phyloP scores from a whole-genome alignment of 306 rosid genomes.

The Carpinus viminea region DNA sequence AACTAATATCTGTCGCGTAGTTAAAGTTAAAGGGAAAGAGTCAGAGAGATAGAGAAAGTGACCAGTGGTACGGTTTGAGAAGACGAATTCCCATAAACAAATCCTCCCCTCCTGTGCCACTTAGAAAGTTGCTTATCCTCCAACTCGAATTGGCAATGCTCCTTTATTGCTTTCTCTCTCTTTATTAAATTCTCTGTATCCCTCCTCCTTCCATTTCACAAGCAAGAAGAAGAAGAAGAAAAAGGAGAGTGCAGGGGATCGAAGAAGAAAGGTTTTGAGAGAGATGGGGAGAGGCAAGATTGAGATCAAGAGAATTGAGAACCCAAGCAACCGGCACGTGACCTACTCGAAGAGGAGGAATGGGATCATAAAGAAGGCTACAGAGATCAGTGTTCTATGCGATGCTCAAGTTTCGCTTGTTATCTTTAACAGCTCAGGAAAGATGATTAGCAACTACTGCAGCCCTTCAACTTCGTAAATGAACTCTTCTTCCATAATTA shows the following conservation, averaged over 20 bases:
- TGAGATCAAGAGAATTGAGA: slow-evolving; percentile 93
- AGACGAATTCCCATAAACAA: slow-evolving; percentile 44
- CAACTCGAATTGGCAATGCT: slow-evolving; percentile 52
- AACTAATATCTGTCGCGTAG: slow-evolving; percentile 16
- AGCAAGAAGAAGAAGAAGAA: slow-evolving; percentile 5
- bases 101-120: slow-evolving; percentile 49
- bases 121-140: slow-evolving; percentile 63
- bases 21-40: neutral
- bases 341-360: slow-evolving; percentile 83
- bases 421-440: slow-evolving; percentile 59
- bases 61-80: slow-evolving; percentile 38
- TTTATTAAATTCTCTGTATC: neutral
- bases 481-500: too few relatives aligned
- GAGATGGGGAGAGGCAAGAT: slow-evolving; percentile 94
- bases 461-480: slow-evolving; percentile 69
- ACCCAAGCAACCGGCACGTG: slow-evolving; percentile 79
- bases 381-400: slow-evolving; percentile 80
- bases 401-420: slow-evolving; percentile 83
- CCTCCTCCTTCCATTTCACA: slow-evolving; percentile 1
- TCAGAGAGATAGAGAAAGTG: slow-evolving; percentile 7
- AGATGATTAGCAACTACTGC: slow-evolving; percentile 59
- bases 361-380: slow-evolving; percentile 85
- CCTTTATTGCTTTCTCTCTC: neutral
- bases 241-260: too few relatives aligned
- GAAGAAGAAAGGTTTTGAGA: slow-evolving; percentile 10